phyloP scores from a whole-genome alignment of 139 green algal species.

The Pedinophyceae sp. region DNA sequence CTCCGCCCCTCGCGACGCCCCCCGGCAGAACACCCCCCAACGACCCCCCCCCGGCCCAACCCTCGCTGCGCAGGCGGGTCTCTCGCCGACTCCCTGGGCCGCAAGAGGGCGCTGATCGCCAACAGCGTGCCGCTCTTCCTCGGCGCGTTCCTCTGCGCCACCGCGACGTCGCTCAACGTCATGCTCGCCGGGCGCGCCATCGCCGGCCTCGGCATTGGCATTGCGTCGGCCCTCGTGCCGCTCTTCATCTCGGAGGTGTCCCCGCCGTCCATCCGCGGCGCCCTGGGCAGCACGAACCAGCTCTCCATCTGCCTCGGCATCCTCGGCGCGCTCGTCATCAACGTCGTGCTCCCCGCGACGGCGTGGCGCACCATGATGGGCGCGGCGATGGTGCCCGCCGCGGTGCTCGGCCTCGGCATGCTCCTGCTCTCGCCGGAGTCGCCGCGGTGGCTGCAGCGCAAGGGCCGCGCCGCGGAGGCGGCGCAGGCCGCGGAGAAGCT shows the following conservation, averaged over 20 bases:
- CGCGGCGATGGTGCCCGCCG: slow-evolving; percentile 45
- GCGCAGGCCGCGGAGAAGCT: slow-evolving; percentile 30
- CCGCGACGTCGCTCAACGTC: slow-evolving; percentile 25
- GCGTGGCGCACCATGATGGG: slow-evolving; percentile 78
- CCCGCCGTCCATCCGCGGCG: slow-evolving; percentile 60
- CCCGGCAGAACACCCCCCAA: too few species aligned
- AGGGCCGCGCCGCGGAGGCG: slow-evolving; percentile 30
- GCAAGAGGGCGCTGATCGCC: slow-evolving; percentile 44
- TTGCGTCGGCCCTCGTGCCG: slow-evolving; percentile 76
- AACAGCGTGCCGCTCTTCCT: slow-evolving; percentile 44
- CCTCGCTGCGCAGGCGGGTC: slow-evolving; percentile 35
- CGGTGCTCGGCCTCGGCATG: slow-evolving; percentile 58
- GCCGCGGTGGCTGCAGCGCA: slow-evolving; percentile 54
- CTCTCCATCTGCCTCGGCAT: slow-evolving; percentile 91
- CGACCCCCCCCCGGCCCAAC: too few species aligned
- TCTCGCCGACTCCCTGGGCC: slow-evolving; percentile 56
- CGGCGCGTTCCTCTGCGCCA: slow-evolving; percentile 48
- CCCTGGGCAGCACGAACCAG: slow-evolving; percentile 86
- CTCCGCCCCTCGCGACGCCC: too few species aligned
- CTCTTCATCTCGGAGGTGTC: slow-evolving; percentile 86
- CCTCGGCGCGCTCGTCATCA: slow-evolving; percentile 71
- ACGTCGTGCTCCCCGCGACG: slow-evolving; percentile 45
- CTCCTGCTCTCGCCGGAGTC: slow-evolving; percentile 48
- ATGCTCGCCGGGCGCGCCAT: slow-evolving; percentile 68
- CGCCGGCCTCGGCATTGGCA: slow-evolving; percentile 74